These are phyloP conservation scores for Kalaharituber pfeilii DNA, from an alignment of 2,329 filamentous ascomycete genomes.

Conservation along the genomic window DNA sequence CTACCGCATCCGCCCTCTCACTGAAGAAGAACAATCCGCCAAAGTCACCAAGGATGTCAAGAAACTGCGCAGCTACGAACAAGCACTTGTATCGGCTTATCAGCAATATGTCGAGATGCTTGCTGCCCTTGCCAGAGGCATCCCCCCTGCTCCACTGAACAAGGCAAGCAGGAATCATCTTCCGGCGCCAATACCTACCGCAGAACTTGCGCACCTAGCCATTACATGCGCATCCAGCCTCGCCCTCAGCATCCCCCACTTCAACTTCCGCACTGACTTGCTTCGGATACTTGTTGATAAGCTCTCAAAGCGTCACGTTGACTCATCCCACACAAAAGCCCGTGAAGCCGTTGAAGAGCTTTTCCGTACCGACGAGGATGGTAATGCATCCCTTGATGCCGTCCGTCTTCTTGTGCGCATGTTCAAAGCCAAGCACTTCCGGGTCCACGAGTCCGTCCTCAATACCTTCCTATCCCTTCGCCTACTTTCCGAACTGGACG, in stretches of 20 bases:
- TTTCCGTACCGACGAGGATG: constrained; percentile 77
- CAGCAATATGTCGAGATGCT: constrained; percentile 68
- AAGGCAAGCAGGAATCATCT: neutral
- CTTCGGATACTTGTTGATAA: constrained; percentile 75
- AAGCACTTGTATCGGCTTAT: constrained; percentile 70
- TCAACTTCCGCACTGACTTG: constrained; percentile 85
- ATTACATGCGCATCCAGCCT: constrained; percentile 73
- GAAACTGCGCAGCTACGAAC: constrained; percentile 66
- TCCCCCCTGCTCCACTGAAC: no score
- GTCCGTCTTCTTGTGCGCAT: constrained; percentile 76
- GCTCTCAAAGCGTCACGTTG: constrained; percentile 53
- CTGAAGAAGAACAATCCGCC: constrained; percentile 54
- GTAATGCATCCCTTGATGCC: constrained; percentile 69
- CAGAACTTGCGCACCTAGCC: constrained; percentile 50
- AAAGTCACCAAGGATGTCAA: constrained; percentile 88
- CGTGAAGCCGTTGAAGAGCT: constrained; percentile 61
- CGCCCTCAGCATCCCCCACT: constrained; percentile 70
- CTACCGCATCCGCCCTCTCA: constrained; percentile 73
- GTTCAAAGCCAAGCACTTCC: constrained; percentile 77
- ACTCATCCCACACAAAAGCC: constrained; percentile 62
- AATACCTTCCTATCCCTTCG: constrained; percentile 85
- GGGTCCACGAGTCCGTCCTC: constrained; percentile 66
- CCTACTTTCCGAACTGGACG: constrained; percentile 69
- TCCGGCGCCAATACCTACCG: constrained; percentile 23
- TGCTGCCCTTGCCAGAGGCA: constrained; percentile 43